phyloP scores from a whole-genome alignment of 2,329 filamentous ascomycete species.

The Pseudogymnoascus sp. region DNA sequence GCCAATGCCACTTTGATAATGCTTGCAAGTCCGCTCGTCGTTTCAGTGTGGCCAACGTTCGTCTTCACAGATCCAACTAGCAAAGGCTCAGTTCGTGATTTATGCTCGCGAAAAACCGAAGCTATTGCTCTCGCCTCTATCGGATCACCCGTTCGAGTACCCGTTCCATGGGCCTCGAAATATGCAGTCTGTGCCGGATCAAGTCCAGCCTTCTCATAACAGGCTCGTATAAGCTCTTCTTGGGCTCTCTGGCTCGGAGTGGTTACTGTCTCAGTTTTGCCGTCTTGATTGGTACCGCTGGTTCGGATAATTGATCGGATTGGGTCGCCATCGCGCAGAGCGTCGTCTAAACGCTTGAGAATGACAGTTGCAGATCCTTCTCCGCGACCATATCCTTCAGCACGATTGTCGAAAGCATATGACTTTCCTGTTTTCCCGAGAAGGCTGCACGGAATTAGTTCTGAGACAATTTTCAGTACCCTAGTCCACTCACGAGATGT shows the following conservation, averaged over 20 bases:
- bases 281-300: slow-evolving; percentile 47
- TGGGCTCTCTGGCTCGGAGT: slow-evolving; percentile 41
- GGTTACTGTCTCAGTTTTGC: slow-evolving; percentile 46
- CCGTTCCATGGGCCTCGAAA: slow-evolving; percentile 14
- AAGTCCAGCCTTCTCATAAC: slow-evolving; percentile 11
- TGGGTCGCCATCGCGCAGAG: slow-evolving; percentile 48
- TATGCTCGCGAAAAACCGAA: neutral
- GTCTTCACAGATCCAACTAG: too few relatives aligned
- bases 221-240: slow-evolving; percentile 11
- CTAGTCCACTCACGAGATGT: too few relatives aligned
- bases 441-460: too few relatives aligned
- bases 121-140: slow-evolving; percentile 12
- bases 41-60: too few relatives aligned
- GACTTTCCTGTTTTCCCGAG: too few relatives aligned
- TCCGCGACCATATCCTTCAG: slow-evolving; percentile 53
- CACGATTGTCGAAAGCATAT: slow-evolving; percentile 47
- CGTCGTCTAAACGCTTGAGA: slow-evolving; percentile 49
- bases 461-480: too few relatives aligned
- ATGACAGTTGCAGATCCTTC: slow-evolving; percentile 51
- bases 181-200: slow-evolving; percentile 10
- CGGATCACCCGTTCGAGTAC: slow-evolving; percentile 13
- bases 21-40: too few relatives aligned
- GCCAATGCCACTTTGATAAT: too few relatives aligned
- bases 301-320: slow-evolving; percentile 46
- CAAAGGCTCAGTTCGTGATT: too few relatives aligned